Evolutionary conservation across 805 yeast species (phyloP).

Genomic region (Lipomyces yamanashiensis): DNA sequence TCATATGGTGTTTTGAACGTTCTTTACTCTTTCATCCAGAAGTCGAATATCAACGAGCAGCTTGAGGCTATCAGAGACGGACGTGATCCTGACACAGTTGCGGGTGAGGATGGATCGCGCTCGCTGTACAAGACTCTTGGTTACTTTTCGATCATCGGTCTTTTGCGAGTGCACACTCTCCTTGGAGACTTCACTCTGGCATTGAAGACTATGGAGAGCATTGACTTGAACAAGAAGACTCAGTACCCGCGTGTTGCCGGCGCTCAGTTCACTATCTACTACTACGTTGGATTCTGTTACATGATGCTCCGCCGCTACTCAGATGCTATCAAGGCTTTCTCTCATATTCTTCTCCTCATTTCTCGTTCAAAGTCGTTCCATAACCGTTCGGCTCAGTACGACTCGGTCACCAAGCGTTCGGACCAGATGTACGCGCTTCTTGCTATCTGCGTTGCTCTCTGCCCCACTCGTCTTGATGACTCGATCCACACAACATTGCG

Average conservation of each 20-base stretch:
- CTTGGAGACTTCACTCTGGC: slow-evolving; percentile 57
- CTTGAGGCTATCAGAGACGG: slow-evolving; percentile 45
- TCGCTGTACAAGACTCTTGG: slow-evolving; percentile 54
- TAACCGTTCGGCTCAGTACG: slow-evolving; percentile 52
- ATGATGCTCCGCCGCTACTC: slow-evolving; percentile 56
- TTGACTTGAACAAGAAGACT: slow-evolving; percentile 55
- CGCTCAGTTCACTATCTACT: slow-evolving; percentile 57
- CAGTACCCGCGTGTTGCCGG: slow-evolving; percentile 55
- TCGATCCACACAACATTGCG: slow-evolving; percentile 51
- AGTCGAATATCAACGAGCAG: slow-evolving; percentile 50
- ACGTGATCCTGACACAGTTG: slow-evolving; percentile 44
- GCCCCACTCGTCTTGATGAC: slow-evolving; percentile 56
- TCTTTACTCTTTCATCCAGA: slow-evolving; percentile 52
- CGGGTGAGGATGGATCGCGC: slow-evolving; percentile 53
- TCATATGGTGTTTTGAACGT: slow-evolving; percentile 56
- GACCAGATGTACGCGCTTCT: slow-evolving; percentile 59
- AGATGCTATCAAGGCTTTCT: slow-evolving; percentile 56
- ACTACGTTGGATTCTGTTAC: slow-evolving; percentile 58
- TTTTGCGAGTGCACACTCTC: slow-evolving; percentile 55
- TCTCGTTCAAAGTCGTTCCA: slow-evolving; percentile 52
- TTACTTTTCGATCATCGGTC: slow-evolving; percentile 55
- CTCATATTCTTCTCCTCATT: slow-evolving; percentile 54
- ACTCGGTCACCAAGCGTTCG: slow-evolving; percentile 53
- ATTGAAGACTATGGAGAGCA: slow-evolving; percentile 54
- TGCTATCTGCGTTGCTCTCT: slow-evolving; percentile 53